Conservation (phyloP, 768 basidiomycete species). For the Pulveroboletus sp. region DNA sequence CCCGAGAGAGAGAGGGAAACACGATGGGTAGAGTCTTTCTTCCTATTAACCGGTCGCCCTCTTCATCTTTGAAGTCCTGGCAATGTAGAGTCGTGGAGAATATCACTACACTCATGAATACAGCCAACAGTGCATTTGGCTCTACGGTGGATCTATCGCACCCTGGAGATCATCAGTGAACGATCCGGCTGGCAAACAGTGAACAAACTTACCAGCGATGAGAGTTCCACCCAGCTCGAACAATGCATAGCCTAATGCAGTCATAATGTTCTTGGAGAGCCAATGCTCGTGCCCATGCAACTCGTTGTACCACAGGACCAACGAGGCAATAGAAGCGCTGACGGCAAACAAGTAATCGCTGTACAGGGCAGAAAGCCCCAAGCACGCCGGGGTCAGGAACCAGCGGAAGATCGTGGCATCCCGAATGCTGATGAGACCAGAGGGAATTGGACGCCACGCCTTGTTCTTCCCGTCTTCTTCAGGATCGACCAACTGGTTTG, state of each 20-base stretch:
- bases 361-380: conserved; percentile 34
- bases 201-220: conserved; percentile 30
- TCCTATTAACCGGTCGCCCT: conserved; percentile 39
- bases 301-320: conserved; percentile 40
- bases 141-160: conserved; percentile 23
- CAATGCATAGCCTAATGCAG: conserved; percentile 35
- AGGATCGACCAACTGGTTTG: conserved; percentile 40
- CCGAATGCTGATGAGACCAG: conserved; percentile 38
- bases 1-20: conserved; percentile 32
- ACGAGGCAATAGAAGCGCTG: conserved; percentile 26
- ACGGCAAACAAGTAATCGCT: conserved; percentile 32
- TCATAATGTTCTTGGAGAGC: conserved; percentile 34
- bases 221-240: conserved; percentile 39
- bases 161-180: conserved; percentile 19
- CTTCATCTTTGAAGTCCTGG: conserved; percentile 39
- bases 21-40: conserved; percentile 44
- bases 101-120: conserved; percentile 30
- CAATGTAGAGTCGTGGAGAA: conserved; percentile 35
- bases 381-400: conserved; percentile 34
- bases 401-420: conserved; percentile 38
- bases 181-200: not conserved
- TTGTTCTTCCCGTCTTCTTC: conserved; percentile 45
- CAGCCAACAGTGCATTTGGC: conserved; percentile 25
- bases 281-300: conserved; percentile 23
- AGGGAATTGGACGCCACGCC: conserved; percentile 43